These are phyloP conservation scores for Pythium pectinolyticum DNA, from an alignment of 352 stramenopile species.

Conservation along the genomic window DNA sequence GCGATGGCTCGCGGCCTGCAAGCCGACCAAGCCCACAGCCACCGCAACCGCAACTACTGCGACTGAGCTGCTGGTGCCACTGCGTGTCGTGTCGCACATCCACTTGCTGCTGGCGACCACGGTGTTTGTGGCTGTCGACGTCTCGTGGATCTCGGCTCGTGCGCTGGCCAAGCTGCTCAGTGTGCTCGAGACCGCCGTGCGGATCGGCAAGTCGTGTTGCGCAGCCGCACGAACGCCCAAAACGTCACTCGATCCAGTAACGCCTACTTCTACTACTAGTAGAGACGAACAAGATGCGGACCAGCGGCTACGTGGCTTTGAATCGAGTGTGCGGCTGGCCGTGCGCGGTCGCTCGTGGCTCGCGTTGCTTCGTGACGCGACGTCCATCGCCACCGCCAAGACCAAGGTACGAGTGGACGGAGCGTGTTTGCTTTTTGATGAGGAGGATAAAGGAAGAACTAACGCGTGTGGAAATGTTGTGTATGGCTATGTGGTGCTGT, in stretches of 20 bases:
- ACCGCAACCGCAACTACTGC: neutral
- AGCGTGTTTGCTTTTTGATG: too few relatives aligned
- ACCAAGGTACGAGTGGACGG: conserved; percentile 14
- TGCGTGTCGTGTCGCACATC: conserved; percentile 11
- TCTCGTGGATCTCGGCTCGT: conserved; percentile 22
- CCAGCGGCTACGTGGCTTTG: conserved; percentile 12
- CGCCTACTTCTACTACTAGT: too few relatives aligned
- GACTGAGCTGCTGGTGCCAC: neutral
- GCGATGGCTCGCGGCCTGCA: neutral
- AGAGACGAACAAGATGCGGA: neutral
- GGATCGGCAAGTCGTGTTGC: conserved; percentile 9
- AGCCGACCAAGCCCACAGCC: neutral
- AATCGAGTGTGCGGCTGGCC: conserved; percentile 16
- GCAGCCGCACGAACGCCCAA: neutral
- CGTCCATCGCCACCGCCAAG: conserved; percentile 9
- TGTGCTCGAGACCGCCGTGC: conserved; percentile 13
- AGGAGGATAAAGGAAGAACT: too few relatives aligned
- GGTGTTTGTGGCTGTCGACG: conserved; percentile 18
- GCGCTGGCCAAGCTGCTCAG: conserved; percentile 17
- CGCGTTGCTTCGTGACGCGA: conserved; percentile 14
- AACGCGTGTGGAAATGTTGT: too few relatives aligned
- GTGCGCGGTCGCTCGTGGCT: conserved; percentile 26
- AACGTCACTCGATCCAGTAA: too few relatives aligned
- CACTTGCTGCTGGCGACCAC: conserved; percentile 19
- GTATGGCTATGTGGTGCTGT: too few relatives aligned